Conservation (phyloP, 371 early-diverging fungal genomes). For the Hamiltosporidium magnivora region DNA sequence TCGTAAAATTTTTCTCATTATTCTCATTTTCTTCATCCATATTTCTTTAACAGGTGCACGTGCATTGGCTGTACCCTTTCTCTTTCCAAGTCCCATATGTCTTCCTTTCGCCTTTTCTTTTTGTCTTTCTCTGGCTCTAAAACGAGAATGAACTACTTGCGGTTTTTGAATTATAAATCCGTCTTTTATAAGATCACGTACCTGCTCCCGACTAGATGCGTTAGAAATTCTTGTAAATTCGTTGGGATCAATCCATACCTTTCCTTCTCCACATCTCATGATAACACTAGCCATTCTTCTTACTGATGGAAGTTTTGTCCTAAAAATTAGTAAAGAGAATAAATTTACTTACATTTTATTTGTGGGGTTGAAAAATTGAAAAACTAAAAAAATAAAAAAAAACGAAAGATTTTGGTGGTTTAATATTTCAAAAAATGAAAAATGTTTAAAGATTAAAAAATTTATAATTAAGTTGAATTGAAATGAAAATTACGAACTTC, state of each 20-base stretch:
- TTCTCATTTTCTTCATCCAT: slow-evolving; percentile 98
- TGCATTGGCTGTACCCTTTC: slow-evolving; percentile 93
- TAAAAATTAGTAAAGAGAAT: no score
- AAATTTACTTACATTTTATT: no score
- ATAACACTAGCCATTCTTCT: slow-evolving; percentile 82
- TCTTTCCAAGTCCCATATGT: slow-evolving; percentile 92
- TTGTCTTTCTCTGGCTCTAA: slow-evolving; percentile 75
- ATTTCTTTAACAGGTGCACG: slow-evolving; percentile 84
- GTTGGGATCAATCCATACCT: slow-evolving; percentile 98
- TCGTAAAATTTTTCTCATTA: slow-evolving; percentile 82
- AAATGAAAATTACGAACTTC: no score
- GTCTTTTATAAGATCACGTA: slow-evolving; percentile 86
- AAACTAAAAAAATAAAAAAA: no score
- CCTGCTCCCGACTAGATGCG: slow-evolving; percentile 79
- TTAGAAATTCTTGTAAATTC: slow-evolving; percentile 81
- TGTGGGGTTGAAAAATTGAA: no score
- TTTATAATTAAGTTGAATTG: no score
- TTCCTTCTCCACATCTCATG: slow-evolving; percentile 90
- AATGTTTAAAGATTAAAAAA: no score
- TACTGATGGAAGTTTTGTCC: slow-evolving; percentile 30
- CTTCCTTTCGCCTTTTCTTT: slow-evolving; percentile 94
- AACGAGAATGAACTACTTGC: slow-evolving; percentile 75
- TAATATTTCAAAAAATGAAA: no score
- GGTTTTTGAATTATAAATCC: slow-evolving; percentile 92
- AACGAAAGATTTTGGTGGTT: no score